phyloP scores from a whole-genome alignment of 164 flowering plant species.

The Stephania cephalantha region DNA sequence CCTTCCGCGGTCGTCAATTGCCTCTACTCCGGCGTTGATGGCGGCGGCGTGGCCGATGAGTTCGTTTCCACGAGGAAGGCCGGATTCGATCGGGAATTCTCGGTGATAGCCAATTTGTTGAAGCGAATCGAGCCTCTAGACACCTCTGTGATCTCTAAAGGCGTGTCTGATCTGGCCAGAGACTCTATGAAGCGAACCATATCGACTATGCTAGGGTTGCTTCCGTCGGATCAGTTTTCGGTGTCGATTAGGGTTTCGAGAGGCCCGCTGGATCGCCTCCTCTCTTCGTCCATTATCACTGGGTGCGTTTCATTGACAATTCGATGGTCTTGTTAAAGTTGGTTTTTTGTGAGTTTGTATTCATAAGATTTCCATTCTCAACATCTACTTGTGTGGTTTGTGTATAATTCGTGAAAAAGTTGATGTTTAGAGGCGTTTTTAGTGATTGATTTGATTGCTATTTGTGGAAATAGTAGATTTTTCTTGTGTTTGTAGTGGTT shows the following conservation, averaged over 20 bases:
- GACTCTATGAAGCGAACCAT: constrained; percentile 93
- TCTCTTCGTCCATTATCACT: constrained; percentile 68
- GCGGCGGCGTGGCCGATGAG: constrained; percentile 70
- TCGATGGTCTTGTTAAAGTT: not conserved
- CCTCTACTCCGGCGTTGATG: constrained; percentile 47
- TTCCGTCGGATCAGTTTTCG: constrained; percentile 79
- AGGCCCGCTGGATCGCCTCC: constrained; percentile 57
- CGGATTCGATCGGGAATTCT: constrained; percentile 55
- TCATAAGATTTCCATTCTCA: no score
- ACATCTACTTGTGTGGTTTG: no score
- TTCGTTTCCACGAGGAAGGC: constrained; percentile 59
- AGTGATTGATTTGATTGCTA: no score
- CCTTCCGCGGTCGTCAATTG: constrained; percentile 32
- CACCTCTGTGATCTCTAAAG: constrained; percentile 58
- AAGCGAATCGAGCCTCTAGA: constrained; percentile 66
- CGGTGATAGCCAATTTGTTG: constrained; percentile 67
- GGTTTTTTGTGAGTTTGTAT: not conserved
- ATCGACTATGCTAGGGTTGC: constrained; percentile 75
- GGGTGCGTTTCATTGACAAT: constrained; percentile 39
- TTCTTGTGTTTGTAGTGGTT: no score
- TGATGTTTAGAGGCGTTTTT: no score
- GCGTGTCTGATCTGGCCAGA: constrained; percentile 63
- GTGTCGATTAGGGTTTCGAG: constrained; percentile 54
- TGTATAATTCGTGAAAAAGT: no score
- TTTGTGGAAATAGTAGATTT: no score